Evolutionary conservation across 352 stramenopile species (phyloP).

Genomic region (Aphanomyces cochlioides): DNA sequence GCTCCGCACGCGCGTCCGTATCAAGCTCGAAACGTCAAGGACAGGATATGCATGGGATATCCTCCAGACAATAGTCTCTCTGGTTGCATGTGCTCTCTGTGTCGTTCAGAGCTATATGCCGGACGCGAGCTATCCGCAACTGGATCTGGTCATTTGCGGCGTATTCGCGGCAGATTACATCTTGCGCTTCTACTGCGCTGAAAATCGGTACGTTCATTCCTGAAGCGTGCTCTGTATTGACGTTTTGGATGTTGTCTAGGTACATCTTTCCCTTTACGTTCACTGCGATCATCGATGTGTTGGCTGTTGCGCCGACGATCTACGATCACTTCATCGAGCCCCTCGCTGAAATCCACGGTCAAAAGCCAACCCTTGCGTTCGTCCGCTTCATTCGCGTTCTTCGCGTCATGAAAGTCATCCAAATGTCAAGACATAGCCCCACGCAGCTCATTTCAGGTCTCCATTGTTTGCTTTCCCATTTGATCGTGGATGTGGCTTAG

Average conservation of each 20-base stretch:
- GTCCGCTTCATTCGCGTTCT: constrained; percentile 61
- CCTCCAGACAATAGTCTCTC: constrained; percentile 54
- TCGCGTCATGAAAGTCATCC: constrained; percentile 50
- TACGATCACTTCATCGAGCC: constrained; percentile 35
- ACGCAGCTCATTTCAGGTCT: constrained; percentile 43
- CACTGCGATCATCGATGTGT: constrained; percentile 54
- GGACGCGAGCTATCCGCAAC: constrained; percentile 28
- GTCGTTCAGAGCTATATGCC: constrained; percentile 51
- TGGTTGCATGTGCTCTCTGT: constrained; percentile 50
- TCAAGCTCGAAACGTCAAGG: constrained; percentile 57
- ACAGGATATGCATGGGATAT: constrained; percentile 51
- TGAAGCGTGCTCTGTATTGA: not conserved
- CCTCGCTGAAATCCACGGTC: not conserved
- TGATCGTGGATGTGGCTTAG: constrained; percentile 19
- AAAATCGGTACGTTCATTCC: constrained; percentile 41
- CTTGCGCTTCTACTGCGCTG: constrained; percentile 61
- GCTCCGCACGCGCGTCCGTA: constrained; percentile 48
- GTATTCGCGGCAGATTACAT: constrained; percentile 56
- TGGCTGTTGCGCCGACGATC: constrained; percentile 56
- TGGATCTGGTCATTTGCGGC: constrained; percentile 43
- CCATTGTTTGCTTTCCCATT: not conserved
- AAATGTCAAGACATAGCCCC: constrained; percentile 46
- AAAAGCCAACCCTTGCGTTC: constrained; percentile 44
- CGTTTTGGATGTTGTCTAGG: constrained; percentile 3
- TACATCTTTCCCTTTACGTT: constrained; percentile 45